Percentiles rank a stretch among this genome's conserved stretches.
Conservation (phyloP, 2,329 filamentous ascomycete species). For the Chaetomiaceae sp. region DNA sequence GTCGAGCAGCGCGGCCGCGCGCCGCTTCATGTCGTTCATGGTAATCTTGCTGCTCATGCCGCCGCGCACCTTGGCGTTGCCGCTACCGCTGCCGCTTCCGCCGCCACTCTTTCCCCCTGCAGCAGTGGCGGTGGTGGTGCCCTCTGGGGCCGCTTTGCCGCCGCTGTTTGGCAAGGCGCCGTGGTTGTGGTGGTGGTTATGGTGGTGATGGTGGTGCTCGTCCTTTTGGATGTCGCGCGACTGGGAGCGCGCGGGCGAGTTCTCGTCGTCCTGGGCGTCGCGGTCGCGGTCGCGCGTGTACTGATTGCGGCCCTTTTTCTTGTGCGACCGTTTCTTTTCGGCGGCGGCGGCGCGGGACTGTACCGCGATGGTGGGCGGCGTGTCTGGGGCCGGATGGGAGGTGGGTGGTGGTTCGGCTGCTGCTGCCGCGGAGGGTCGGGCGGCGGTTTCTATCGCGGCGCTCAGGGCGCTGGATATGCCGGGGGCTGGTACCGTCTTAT, state of each 20-base stretch:
- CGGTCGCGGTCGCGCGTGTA: conserved; percentile 70
- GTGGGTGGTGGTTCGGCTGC: conserved; percentile 38
- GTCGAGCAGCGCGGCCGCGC: conserved; percentile 76
- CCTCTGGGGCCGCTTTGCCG: conserved; percentile 30
- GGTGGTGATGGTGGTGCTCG: too few relatives aligned
- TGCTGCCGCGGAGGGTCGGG: conserved; percentile 6
- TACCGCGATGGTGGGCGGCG: conserved; percentile 41
- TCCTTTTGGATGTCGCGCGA: conserved; percentile 48
- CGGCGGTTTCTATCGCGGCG: conserved; percentile 21
- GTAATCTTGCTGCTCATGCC: conserved; percentile 63
- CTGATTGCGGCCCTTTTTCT: conserved; percentile 71
- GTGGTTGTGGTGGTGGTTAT: too few relatives aligned
- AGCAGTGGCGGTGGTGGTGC: too few relatives aligned
- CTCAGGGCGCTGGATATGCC: conserved; percentile 12
- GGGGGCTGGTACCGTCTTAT: conserved; percentile 23
- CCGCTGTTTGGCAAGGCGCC: conserved; percentile 22
- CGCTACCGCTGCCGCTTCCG: conserved; percentile 40
- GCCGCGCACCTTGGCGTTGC: conserved; percentile 46
- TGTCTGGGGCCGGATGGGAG: conserved; percentile 42
- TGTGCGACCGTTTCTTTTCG: conserved; percentile 52
- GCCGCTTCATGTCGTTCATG: conserved; percentile 82
- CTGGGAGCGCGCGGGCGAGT: conserved; percentile 50
- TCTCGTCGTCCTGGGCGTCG: conserved; percentile 49
- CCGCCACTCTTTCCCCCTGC: conserved; percentile 23
- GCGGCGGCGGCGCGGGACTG: conserved; percentile 49